Evolutionary conservation across 2,329 filamentous ascomycete species (phyloP), one percentile per base, ranked within the genome.

Genomic region (Calonectria pseudoreteaudii): DNA sequence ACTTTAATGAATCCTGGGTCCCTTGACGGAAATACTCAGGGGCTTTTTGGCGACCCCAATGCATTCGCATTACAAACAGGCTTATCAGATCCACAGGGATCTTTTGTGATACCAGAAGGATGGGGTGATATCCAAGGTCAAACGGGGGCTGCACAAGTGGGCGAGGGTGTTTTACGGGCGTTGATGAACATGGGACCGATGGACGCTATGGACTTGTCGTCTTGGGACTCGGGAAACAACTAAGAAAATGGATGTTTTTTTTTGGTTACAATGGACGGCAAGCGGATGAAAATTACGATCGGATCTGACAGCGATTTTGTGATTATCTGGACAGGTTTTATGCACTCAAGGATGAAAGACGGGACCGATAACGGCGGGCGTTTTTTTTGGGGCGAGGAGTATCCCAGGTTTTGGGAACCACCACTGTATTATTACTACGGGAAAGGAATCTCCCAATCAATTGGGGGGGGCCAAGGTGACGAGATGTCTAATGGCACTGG

Each of bases 101-200:
- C 81, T 3, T 91, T 87, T 70, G 82, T 83, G 16, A 84, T 90
- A 70, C 78, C 87, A 3, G 82, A 81, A 49, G 85, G 84, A 4
- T 90, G 90, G 89, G 79, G 83, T 38, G 82, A 86, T 58, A 79
- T 87, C 38, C 78, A 83, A 50, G 84, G 83, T 26, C 85, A 87
- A 67, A 82, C 85, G 10, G 87, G 86, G 11, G 88, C 91, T 84
- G 88, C 89, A 26, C 89, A 89, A 7, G 87, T 91, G 18, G 87
- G 89, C 0, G 90, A 92, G 64, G 90, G 90, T 0, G 87, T 92
- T 53, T 82, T 92, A 60, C 85, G 89, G 71, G 88, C 89, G 11
- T 83, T 92, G 70, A 90, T 91, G 87, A 89, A 87, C 69, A 88
- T 92, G 84, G 88, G 88, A 10, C 86, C 90, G 0, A 90, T 93